These are phyloP conservation scores for Boletus sp. DNA, from an alignment of 1,284 basidiomycete species.

Conservation along the genomic window DNA sequence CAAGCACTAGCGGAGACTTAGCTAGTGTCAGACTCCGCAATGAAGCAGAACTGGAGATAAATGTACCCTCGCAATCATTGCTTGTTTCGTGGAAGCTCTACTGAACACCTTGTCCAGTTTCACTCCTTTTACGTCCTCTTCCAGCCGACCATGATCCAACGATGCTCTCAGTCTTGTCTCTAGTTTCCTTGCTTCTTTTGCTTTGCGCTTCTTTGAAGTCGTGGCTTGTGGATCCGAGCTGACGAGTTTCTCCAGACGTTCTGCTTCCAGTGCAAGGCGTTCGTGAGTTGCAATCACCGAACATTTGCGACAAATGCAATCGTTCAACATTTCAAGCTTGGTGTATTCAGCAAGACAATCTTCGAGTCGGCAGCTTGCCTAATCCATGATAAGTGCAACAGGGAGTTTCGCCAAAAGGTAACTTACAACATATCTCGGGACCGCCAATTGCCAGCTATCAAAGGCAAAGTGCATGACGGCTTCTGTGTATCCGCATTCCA, in stretches of 20 bases:
- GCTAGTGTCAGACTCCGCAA: constrained; percentile 16
- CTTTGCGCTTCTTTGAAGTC: constrained; percentile 67
- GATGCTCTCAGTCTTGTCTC: constrained; percentile 57
- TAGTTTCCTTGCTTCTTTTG: constrained; percentile 64
- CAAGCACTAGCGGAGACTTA: constrained; percentile 78
- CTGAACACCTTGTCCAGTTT: constrained; percentile 72
- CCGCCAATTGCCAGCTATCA: constrained; percentile 75
- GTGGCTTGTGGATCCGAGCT: constrained; percentile 41
- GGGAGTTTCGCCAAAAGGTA: constrained; percentile 1
- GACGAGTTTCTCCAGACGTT: constrained; percentile 47
- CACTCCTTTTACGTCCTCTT: constrained; percentile 74
- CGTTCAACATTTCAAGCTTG: constrained; percentile 74
- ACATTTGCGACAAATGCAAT: constrained; percentile 81
- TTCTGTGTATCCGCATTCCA: constrained; percentile 81
- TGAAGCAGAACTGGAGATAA: constrained; percentile 3
- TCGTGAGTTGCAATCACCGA: constrained; percentile 68
- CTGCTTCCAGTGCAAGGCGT: constrained; percentile 56
- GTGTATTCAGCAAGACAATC: constrained; percentile 80
- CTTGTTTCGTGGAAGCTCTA: constrained; percentile 77
- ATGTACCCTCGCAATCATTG: constrained; percentile 77
- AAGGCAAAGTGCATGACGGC: constrained; percentile 85
- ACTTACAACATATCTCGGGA: constrained; percentile 60
- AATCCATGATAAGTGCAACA: constrained; percentile 11
- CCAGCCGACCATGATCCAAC: constrained; percentile 71
- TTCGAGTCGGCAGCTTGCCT: constrained; percentile 61